Percentiles rank a stretch among this genome's conserved stretches.
Conservation (phyloP, 441 rosid species). For the Codiaeum variegatum region DNA sequence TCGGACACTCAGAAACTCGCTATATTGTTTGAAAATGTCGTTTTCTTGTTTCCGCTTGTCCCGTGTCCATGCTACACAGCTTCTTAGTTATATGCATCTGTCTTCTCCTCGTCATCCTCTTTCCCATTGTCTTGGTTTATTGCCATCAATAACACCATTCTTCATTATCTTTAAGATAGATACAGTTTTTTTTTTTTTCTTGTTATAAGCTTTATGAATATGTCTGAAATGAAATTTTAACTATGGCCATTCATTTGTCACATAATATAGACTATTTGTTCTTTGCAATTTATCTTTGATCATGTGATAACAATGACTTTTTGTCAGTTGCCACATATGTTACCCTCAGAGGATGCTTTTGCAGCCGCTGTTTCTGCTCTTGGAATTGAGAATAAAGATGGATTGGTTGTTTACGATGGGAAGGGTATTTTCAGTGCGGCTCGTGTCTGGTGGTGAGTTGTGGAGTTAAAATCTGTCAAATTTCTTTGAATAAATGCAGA, state of each 20-base stretch:
- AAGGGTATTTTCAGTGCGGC: constrained; percentile 97
- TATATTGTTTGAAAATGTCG: no score
- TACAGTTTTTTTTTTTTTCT: background rate
- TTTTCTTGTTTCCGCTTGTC: no score
- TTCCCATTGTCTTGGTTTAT: background rate
- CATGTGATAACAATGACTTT: constrained; percentile 13
- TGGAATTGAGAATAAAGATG: constrained; percentile 81
- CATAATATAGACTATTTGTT: background rate
- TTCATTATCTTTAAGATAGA: background rate
- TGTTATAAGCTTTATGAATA: background rate
- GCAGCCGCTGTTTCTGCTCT: constrained; percentile 93
- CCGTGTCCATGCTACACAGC: no score
- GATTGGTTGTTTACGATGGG: constrained; percentile 91
- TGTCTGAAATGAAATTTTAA: background rate
- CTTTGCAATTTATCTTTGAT: constrained; percentile 12
- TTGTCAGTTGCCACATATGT: constrained; percentile 88
- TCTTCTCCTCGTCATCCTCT: background rate
- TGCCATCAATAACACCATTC: background rate
- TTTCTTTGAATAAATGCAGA: background rate
- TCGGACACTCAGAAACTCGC: no score
- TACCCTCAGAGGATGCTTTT: constrained; percentile 93
- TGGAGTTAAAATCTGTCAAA: constrained; percentile 13
- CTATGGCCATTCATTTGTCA: background rate
- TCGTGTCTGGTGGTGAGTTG: constrained; percentile 97
- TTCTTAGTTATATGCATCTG: background rate